Conservation (phyloP, 176 grass and related monocot genomes). For the Triticum dicoccoides region DNA sequence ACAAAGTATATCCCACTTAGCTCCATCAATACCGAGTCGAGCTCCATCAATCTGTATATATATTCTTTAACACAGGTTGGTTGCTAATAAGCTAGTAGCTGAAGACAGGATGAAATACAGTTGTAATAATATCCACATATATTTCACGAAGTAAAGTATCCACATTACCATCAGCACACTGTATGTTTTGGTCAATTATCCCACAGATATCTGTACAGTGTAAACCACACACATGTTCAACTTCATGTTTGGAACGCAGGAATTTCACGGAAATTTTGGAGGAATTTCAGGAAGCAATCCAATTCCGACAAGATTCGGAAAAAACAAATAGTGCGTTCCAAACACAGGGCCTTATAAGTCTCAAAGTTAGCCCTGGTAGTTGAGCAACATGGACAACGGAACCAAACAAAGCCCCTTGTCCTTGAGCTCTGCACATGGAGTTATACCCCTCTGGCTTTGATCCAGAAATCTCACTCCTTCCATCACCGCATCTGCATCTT, state of each 20-base stretch:
- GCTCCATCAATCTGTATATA: not conserved
- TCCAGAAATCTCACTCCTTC: constrained; percentile 41
- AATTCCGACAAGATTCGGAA: constrained; percentile 11
- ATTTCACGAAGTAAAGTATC: constrained; percentile 17
- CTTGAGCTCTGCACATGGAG: constrained; percentile 69
- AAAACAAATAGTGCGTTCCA: not conserved
- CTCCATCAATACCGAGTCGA: not conserved
- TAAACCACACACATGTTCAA: constrained; percentile 36
- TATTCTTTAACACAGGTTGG: not conserved
- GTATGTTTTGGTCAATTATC: constrained; percentile 13
- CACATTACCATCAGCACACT: constrained; percentile 30
- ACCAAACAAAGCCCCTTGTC: constrained; percentile 80
- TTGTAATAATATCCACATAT: constrained; percentile 30
- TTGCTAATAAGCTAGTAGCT: not conserved
- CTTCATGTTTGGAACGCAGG: not conserved
- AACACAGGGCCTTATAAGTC: not conserved
- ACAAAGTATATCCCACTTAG: too few relatives aligned
- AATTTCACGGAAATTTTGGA: not conserved
- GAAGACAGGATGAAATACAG: not conserved
- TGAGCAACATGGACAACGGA: constrained; percentile 67
- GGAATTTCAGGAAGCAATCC: not conserved
- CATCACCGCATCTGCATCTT: constrained; percentile 5
- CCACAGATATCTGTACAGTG: constrained; percentile 26
- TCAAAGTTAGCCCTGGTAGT: constrained; percentile 40
- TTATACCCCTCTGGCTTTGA: constrained; percentile 43